Percentiles rank a stretch among this genome's conserved stretches.
Evolutionary conservation across 441 rosid genomes (phyloP).

Genomic region (Raphanus hybrid): DNA sequence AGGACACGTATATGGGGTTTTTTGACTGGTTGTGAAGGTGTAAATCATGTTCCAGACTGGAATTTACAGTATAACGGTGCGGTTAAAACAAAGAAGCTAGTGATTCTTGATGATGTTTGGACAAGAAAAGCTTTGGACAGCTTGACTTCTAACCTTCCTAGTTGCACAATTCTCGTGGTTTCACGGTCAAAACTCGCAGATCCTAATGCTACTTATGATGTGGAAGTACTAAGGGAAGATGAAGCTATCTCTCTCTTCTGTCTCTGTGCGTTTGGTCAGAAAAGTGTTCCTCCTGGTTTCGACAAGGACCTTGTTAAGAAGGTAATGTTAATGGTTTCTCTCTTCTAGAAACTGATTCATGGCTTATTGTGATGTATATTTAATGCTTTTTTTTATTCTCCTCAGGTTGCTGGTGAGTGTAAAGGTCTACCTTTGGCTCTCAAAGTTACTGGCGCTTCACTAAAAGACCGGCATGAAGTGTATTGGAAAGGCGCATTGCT

Average conservation of each 20-base stretch:
- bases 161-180: not conserved
- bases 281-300: not conserved
- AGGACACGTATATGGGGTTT: not conserved
- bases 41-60: not conserved
- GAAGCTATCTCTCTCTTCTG: slow-evolving; percentile 2
- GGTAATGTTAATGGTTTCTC: not conserved
- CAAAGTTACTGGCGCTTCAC: not conserved
- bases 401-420: slow-evolving; percentile 8
- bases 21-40: not conserved
- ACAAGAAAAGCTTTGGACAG: not conserved
- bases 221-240: slow-evolving; percentile 1
- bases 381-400: not conserved
- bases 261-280: slow-evolving; percentile 8
- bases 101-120: slow-evolving; percentile 12
- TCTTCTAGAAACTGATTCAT: not conserved
- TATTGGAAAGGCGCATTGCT: not conserved
- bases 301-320: not conserved
- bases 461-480: not conserved
- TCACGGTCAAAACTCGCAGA: slow-evolving; percentile 1
- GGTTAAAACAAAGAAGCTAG: not conserved
- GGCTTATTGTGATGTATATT: not conserved
- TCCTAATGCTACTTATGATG: slow-evolving; percentile 7
- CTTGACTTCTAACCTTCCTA: not conserved
- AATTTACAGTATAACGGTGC: not conserved
- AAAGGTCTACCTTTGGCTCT: slow-evolving; percentile 11